Evolutionary conservation across 2,329 filamentous ascomycete genomes (phyloP).

Genomic region (Stachybotrys elegans): DNA sequence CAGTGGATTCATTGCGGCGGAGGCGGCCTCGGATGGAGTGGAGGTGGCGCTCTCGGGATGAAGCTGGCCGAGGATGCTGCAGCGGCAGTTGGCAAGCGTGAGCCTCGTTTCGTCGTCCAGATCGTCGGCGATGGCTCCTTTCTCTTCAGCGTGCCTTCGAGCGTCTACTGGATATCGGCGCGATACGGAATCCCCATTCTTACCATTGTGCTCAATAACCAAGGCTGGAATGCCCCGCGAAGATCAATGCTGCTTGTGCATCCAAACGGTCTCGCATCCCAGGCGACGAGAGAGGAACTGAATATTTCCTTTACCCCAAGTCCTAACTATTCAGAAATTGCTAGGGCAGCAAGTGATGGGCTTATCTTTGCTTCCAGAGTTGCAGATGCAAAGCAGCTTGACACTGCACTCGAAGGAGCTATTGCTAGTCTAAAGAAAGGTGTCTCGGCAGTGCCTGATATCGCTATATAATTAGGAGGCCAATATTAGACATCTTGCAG

Average conservation of each 20-base stretch:
- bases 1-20: constrained; percentile 75
- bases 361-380: constrained; percentile 45
- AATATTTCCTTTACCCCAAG: constrained; percentile 56
- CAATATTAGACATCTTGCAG: too few relatives aligned
- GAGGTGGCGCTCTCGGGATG: constrained; percentile 65
- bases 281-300: constrained; percentile 55
- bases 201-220: constrained; percentile 53
- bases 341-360: constrained; percentile 53
- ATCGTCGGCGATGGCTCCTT: constrained; percentile 46
- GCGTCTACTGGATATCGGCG: constrained; percentile 51
- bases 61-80: constrained; percentile 53
- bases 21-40: constrained; percentile 75
- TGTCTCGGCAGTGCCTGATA: too few relatives aligned
- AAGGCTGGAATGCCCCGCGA: constrained; percentile 58
- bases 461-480: too few relatives aligned
- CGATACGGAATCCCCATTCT: constrained; percentile 50
- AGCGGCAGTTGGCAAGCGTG: constrained; percentile 17
- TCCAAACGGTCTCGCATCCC: constrained; percentile 49
- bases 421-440: too few relatives aligned
- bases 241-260: constrained; percentile 53
- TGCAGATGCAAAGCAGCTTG: too few relatives aligned
- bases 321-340: constrained; percentile 56
- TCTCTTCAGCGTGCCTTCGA: constrained; percentile 45
- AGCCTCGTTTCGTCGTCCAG: constrained; percentile 37
- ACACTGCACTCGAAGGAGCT: too few relatives aligned